A percentile compares a stretch with the other conserved stretches of the same genome.
Conservation (phyloP, 2,329 filamentous ascomycete species). For the Ceratocystiopsis brevicomis region DNA sequence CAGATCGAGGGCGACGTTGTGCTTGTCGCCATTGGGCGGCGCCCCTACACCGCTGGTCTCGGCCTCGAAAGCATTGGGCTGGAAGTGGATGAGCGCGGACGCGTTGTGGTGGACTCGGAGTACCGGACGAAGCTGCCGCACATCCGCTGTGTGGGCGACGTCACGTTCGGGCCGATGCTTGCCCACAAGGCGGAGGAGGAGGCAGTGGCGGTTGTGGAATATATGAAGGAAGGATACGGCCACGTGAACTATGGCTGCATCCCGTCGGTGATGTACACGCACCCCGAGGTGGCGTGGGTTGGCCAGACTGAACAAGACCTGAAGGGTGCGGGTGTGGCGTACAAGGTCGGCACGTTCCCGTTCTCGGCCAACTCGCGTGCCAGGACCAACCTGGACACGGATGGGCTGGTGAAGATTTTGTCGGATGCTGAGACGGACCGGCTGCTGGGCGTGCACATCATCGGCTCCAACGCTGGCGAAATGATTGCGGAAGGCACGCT, state of each 20-base stretch:
- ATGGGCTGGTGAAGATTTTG: slow-evolving; percentile 93
- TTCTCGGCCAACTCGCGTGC: slow-evolving; percentile 96
- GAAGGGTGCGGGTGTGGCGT: slow-evolving; percentile 75
- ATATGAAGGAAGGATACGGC: slow-evolving; percentile 92
- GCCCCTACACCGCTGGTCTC: slow-evolving; percentile 82
- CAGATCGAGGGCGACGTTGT: slow-evolving; percentile 89
- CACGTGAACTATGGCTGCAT: slow-evolving; percentile 99
- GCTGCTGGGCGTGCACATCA: slow-evolving; percentile 88
- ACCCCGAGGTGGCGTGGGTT: slow-evolving; percentile 97
- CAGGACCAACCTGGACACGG: slow-evolving; percentile 94
- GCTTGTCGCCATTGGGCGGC: slow-evolving; percentile 87
- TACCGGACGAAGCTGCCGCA: slow-evolving; percentile 96
- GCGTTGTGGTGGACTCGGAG: slow-evolving; percentile 92
- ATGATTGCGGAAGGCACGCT: slow-evolving; percentile 98
- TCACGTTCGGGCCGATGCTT: slow-evolving; percentile 95
- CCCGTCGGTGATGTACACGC: slow-evolving; percentile 97
- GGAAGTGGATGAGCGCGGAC: slow-evolving; percentile 80
- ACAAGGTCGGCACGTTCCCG: slow-evolving; percentile 85
- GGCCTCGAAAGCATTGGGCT: slow-evolving; percentile 87
- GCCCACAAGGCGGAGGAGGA: slow-evolving; percentile 99
- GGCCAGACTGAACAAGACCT: slow-evolving; percentile 94
- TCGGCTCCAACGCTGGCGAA: slow-evolving; percentile 89
- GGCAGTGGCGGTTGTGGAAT: slow-evolving; percentile 84
- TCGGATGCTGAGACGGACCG: slow-evolving; percentile 92
- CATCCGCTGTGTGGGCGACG: slow-evolving; percentile 91